These are phyloP conservation scores for Arthrobotrys iridis DNA, from an alignment of 2,329 filamentous ascomycete species.

Conservation along the genomic window DNA sequence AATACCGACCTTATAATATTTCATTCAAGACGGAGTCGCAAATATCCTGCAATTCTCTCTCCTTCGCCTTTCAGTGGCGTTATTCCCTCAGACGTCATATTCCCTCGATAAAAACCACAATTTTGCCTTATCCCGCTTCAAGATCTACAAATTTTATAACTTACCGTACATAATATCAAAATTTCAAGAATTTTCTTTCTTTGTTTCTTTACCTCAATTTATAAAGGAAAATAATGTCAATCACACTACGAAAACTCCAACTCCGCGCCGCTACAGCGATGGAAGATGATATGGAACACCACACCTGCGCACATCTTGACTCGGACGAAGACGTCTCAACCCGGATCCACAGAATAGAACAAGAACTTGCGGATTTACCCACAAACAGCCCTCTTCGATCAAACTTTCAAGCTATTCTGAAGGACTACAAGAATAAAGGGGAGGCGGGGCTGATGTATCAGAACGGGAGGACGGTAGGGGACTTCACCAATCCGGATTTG, in stretches of 20 bases:
- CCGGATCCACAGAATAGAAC: slow-evolving; percentile 43
- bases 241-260: slow-evolving; percentile 44
- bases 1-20: not conserved
- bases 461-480: slow-evolving; percentile 25
- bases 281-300: slow-evolving; percentile 9
- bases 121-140: too few relatives aligned
- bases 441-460: slow-evolving; percentile 48
- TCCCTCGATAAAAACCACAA: too few relatives aligned
- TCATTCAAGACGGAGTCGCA: too few relatives aligned
- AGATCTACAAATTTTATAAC: not conserved
- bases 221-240: slow-evolving; percentile 41
- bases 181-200: not conserved
- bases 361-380: slow-evolving; percentile 36
- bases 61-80: too few relatives aligned
- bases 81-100: too few relatives aligned
- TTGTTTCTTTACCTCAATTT: not conserved
- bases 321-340: slow-evolving; percentile 21
- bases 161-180: not conserved
- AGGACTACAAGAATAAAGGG: slow-evolving; percentile 39
- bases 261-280: slow-evolving; percentile 12
- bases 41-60: too few relatives aligned
- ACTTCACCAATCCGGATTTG: slow-evolving; percentile 39
- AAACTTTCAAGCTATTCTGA: slow-evolving; percentile 49
- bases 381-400: slow-evolving; percentile 29
- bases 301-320: not conserved